Base-by-base conservation (phyloP, 2,329 filamentous ascomycete species). In the Diaporthe sp. region DNA sequence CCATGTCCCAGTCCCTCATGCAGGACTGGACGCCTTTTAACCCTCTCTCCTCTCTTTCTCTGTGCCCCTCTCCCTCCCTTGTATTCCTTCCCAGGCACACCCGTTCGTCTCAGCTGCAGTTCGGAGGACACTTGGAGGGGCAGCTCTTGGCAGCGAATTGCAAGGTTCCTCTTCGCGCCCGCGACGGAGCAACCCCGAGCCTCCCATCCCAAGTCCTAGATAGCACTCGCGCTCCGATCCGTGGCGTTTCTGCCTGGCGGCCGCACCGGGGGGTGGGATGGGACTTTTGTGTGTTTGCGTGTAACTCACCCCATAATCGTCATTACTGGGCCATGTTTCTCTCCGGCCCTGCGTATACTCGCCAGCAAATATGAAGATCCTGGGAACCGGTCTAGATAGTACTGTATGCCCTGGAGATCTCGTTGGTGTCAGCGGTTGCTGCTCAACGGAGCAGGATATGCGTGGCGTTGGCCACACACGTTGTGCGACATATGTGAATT, bases 161-260 rank as follows among this genome's bases (percentile, higher is more conserved):
- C 25, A 49, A n/a, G 60, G 60, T 25, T 15, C n/a, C 60, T 49
- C 61, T 28, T 65, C 61, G 61, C 44, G 42, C 15, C 28, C 28
- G 28, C 28, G 42, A 46, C 25, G 19, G 12, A 37, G 39, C 10
- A 1, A 49, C 28, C 44, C 28, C 15, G 17, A 28, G 28, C n/a
- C 25, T 51, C 44, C 12, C 44, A n/a, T 49, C 37, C 31, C 44
- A 51, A 67, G 28, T 51, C 28, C 28, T 37, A 61, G 34, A 15
- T 37, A 61, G 34, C 13, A 49, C 28, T n/a, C 44, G 61, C 12
- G 44, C 62, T n/a, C 44, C 62, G 12, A 17, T 12, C 62, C 44
- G 15, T 25, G 28, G 62, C 39, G n/a, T 37, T 37, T 67, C 62
- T 67, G 62, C 62, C 62, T 67, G 62, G 62, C 44, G 62, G 62